Evolutionary conservation across 257 asterid genomes (phyloP).

Genomic region (Ajuga chamaepitys): DNA sequence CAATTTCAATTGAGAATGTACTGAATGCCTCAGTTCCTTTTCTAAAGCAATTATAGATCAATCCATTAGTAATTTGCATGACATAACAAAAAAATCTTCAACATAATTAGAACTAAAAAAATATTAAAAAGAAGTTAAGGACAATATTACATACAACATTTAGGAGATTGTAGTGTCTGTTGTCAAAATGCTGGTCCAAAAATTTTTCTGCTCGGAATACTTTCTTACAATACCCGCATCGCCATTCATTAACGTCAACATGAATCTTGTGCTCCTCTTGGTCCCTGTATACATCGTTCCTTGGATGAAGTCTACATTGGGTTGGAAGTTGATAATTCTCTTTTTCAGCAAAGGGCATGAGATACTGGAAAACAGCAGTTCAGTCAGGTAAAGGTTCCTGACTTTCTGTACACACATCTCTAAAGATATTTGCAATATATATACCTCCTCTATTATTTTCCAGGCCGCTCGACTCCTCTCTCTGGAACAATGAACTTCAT

Average conservation of each 20-base stretch:
- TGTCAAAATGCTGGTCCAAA: conserved; percentile 94
- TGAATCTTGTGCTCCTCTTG: conserved; percentile 90
- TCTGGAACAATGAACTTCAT: conserved; percentile 88
- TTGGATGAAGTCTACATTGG: conserved; percentile 69
- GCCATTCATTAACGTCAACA: conserved; percentile 77
- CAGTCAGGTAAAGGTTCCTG: conserved; percentile 6
- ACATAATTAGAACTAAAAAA: not conserved
- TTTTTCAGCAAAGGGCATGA: conserved; percentile 65
- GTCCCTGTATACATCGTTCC: conserved; percentile 78
- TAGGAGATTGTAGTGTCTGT: conserved; percentile 78
- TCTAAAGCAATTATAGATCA: not conserved
- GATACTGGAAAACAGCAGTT: conserved; percentile 52
- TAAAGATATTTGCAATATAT: not conserved
- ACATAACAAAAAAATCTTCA: not conserved
- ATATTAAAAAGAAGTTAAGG: conserved; percentile 1
- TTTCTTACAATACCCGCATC: conserved; percentile 89
- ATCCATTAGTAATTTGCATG: not conserved
- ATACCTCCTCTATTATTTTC: conserved; percentile 74
- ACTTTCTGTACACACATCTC: not conserved
- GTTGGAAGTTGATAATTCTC: conserved; percentile 61
- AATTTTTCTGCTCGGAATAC: conserved; percentile 68
- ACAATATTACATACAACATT: conserved; percentile 47
- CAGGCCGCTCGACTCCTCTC: conserved; percentile 93
- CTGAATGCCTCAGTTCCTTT: not conserved
- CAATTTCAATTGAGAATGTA: not conserved